phyloP scores from a whole-genome alignment of 345 rosid genomes.

The Corchorus olitorius region DNA sequence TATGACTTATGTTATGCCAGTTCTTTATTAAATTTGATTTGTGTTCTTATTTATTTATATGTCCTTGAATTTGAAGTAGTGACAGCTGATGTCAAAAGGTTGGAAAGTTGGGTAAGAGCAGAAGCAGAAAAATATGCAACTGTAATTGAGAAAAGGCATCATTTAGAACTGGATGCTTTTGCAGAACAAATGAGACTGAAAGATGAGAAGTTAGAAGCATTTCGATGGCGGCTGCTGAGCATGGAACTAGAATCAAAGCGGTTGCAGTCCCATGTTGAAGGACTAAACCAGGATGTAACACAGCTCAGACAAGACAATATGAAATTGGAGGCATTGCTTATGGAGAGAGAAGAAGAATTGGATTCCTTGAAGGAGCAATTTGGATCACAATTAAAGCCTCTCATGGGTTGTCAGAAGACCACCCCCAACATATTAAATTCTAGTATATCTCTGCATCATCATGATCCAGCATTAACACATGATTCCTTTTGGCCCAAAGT shows the following conservation, averaged over 20 bases:
- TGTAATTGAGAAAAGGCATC: constrained; percentile 63
- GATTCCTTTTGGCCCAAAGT: constrained; percentile 39
- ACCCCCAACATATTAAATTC: constrained; percentile 11
- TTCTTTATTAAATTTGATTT: constrained; percentile 2
- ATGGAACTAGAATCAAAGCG: constrained; percentile 78
- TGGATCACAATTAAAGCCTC: constrained; percentile 33
- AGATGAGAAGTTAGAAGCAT: constrained; percentile 79
- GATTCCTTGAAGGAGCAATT: constrained; percentile 45
- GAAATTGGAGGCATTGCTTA: constrained; percentile 51
- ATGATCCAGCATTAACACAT: constrained; percentile 33
- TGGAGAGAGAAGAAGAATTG: constrained; percentile 58
- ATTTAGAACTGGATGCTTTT: constrained; percentile 65
- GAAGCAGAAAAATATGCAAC: constrained; percentile 67
- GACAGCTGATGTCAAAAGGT: constrained; percentile 45
- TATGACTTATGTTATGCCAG: not conserved
- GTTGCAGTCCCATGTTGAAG: constrained; percentile 64
- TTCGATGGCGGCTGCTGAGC: constrained; percentile 70
- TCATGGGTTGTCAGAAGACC: constrained; percentile 34
- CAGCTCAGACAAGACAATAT: constrained; percentile 59
- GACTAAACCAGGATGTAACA: constrained; percentile 54
- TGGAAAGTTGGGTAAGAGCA: constrained; percentile 56
- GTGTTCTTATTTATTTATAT: constrained; percentile 15
- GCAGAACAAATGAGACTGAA: constrained; percentile 74
- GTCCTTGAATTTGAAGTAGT: constrained; percentile 39
- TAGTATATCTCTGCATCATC: constrained; percentile 32